Evolutionary conservation across 2,329 filamentous ascomycete genomes (phyloP).

Genomic region (Xylariaceae sp.): DNA sequence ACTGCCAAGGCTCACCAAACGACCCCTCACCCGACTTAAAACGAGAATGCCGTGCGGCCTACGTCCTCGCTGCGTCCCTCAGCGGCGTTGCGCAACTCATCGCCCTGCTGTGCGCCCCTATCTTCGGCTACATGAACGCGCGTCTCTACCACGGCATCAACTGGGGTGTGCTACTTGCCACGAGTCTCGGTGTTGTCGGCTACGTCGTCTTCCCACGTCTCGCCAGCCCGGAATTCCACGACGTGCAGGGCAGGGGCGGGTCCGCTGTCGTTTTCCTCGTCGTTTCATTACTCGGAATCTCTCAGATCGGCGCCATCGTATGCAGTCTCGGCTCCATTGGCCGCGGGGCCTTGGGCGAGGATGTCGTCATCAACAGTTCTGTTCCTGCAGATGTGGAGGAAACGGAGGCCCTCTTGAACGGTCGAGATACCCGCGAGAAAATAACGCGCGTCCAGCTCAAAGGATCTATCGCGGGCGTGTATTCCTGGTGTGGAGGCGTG

Average conservation of each 20-base stretch:
- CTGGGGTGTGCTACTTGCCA: slow-evolving; percentile 66
- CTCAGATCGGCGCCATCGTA: slow-evolving; percentile 94
- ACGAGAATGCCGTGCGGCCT: slow-evolving; percentile 77
- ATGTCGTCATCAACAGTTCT: slow-evolving; percentile 29
- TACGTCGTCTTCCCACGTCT: slow-evolving; percentile 74
- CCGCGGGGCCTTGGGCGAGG: slow-evolving; percentile 63
- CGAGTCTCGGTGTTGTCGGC: slow-evolving; percentile 68
- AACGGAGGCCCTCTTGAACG: too few relatives aligned
- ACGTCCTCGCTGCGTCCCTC: slow-evolving; percentile 78
- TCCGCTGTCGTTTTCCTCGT: slow-evolving; percentile 66
- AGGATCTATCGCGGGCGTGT: slow-evolving; percentile 90
- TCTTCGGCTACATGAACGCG: slow-evolving; percentile 65
- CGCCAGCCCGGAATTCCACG: slow-evolving; percentile 65
- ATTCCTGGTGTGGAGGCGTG: slow-evolving; percentile 82
- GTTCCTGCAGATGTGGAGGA: slow-evolving; percentile 8
- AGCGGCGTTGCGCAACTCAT: slow-evolving; percentile 85
- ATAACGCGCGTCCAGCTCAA: slow-evolving; percentile 61
- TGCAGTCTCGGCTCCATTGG: slow-evolving; percentile 88
- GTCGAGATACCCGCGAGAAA: background rate
- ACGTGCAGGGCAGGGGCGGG: slow-evolving; percentile 61
- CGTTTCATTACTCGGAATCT: slow-evolving; percentile 77
- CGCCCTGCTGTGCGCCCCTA: slow-evolving; percentile 75
- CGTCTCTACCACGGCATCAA: slow-evolving; percentile 51
- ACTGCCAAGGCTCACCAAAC: slow-evolving; percentile 63
- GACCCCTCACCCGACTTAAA: slow-evolving; percentile 71